These are phyloP conservation scores for Claviceps quebecensis DNA, from an alignment of 2,329 filamentous ascomycete genomes.

Conservation along the genomic window DNA sequence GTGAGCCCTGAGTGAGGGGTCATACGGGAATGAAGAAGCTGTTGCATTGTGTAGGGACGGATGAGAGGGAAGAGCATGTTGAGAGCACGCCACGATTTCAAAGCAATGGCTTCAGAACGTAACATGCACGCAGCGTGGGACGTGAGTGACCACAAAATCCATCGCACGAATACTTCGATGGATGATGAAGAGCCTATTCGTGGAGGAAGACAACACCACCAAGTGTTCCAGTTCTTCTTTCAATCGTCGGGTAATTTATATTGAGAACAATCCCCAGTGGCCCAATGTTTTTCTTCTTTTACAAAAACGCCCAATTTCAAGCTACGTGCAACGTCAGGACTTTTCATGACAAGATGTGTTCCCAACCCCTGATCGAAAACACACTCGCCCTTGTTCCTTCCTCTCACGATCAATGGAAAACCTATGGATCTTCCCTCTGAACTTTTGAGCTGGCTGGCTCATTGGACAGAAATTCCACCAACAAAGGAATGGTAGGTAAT, in stretches of 20 bases:
- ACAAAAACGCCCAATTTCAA: slow-evolving; percentile 22
- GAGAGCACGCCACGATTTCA: not conserved
- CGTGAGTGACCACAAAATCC: not conserved
- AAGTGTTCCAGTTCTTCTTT: not conserved
- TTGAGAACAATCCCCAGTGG: slow-evolving; percentile 10
- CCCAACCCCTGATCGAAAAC: no score
- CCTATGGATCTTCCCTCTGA: no score
- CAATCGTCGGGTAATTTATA: not conserved
- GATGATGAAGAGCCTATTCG: not conserved
- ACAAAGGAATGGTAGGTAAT: no score
- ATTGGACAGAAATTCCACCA: no score
- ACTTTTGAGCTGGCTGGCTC: no score
- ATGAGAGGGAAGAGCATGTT: not conserved
- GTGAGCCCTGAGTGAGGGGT: no score
- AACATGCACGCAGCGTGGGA: not conserved
- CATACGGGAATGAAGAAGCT: not conserved
- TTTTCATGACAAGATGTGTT: not conserved
- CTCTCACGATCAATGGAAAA: no score
- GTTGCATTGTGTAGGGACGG: not conserved
- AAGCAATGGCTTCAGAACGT: not conserved
- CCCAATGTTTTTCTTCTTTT: no score
- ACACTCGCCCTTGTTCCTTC: no score
- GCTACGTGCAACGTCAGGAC: slow-evolving; percentile 4
- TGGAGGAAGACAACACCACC: not conserved
- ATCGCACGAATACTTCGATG: not conserved